Evolutionary conservation across 345 rosid genomes (phyloP).

Genomic region (Populus euphratica): DNA sequence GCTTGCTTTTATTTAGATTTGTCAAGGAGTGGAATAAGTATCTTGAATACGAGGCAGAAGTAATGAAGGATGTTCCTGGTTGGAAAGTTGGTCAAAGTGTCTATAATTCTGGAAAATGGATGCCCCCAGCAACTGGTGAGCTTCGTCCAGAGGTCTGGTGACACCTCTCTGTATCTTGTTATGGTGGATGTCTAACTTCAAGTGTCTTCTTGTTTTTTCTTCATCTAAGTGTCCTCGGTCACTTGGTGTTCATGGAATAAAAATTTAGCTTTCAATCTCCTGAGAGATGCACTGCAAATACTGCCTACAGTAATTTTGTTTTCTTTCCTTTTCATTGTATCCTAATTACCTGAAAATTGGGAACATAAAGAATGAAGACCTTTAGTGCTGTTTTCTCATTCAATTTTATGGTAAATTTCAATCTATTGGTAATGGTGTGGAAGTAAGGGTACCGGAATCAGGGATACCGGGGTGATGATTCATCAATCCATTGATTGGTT

Average conservation of each 20-base stretch:
- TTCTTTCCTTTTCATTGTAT: neutral
- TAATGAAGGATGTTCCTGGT: slow-evolving; percentile 98
- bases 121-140: slow-evolving; percentile 99
- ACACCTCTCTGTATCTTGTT: slow-evolving; percentile 4
- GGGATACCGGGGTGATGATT: neutral
- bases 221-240: slow-evolving; percentile 4
- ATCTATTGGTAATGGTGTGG: neutral
- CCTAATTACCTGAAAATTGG: neutral
- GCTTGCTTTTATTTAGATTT: slow-evolving; percentile 46
- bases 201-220: neutral
- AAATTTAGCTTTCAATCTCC: neutral
- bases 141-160: slow-evolving; percentile 99
- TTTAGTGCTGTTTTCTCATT: neutral
- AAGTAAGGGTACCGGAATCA: neutral
- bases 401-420: neutral
- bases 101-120: slow-evolving; percentile 92
- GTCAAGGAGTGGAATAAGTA: slow-evolving; percentile 96
- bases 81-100: slow-evolving; percentile 98
- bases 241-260: slow-evolving; percentile 11
- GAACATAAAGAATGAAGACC: neutral
- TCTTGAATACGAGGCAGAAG: slow-evolving; percentile 95
- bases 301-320: neutral
- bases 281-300: neutral
- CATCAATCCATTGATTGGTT: neutral
- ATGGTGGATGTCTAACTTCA: neutral